A percentile compares a stretch with the other conserved stretches of the same genome.
phyloP scores from a whole-genome alignment of 768 basidiomycete genomes.

The Leccinum pellstonianum region DNA sequence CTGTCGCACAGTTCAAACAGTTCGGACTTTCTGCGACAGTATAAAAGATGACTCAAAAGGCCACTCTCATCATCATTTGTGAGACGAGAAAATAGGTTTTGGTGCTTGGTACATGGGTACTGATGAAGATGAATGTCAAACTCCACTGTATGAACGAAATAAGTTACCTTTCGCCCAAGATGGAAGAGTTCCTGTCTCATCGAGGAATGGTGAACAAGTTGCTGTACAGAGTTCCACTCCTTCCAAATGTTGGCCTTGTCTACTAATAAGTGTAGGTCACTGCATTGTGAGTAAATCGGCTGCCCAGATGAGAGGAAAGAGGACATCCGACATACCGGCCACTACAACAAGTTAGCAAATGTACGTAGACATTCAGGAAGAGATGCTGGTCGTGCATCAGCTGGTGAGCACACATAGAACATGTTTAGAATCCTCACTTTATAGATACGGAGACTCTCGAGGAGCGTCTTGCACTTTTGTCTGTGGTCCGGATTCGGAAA shows the following conservation, averaged over 20 bases:
- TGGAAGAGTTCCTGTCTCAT: conserved; percentile 16
- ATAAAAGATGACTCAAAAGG: conserved; percentile 20
- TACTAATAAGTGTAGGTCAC: conserved; percentile 11
- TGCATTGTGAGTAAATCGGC: not conserved
- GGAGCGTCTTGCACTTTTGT: conserved; percentile 7
- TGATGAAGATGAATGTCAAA: conserved; percentile 5
- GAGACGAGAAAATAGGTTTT: not conserved
- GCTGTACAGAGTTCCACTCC: conserved; percentile 16
- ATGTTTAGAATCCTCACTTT: conserved; percentile 13
- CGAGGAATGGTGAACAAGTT: conserved; percentile 14
- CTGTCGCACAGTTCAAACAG: conserved; percentile 12
- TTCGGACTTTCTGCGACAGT: conserved; percentile 17
- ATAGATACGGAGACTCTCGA: conserved; percentile 17
- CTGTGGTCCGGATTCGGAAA: not conserved
- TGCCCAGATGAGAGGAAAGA: not conserved
- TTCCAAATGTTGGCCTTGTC: conserved; percentile 12
- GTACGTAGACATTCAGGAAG: conserved; percentile 25
- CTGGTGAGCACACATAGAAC: not conserved
- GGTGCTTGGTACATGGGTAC: conserved; percentile 17
- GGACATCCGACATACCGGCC: conserved; percentile 2
- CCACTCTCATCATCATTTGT: conserved; percentile 16
- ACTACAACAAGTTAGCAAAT: conserved; percentile 20
- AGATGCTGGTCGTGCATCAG: conserved; percentile 23
- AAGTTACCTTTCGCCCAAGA: conserved; percentile 12
- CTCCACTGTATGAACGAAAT: not conserved